Evolutionary conservation across 352 stramenopile species (phyloP), one percentile per base, ranked within the genome.

Genomic region (Globisporangium heterothallicum): DNA sequence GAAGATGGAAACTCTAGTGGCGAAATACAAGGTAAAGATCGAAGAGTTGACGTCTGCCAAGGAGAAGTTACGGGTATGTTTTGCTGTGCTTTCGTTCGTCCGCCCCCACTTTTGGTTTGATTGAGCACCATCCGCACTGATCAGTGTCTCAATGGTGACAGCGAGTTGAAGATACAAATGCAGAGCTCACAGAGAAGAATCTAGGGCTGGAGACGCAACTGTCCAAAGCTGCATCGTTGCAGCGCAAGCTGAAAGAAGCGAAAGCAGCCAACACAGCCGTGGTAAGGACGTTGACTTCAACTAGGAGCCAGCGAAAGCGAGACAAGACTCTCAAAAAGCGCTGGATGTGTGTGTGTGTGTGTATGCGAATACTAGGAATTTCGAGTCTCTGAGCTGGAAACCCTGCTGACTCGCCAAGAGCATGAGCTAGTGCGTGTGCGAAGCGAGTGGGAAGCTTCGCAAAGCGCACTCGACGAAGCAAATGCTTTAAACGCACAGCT

Each of bases 11-110:
- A 25, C 55, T 0, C 69, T 61, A 0, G 19, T 88, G 10, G 58
- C 61, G 4, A 92, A 85, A 53, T 92, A 89, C 61, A 84, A 86
- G 52, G 59, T 53, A 1, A 88, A 88, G 35, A 69, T 92, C 21
- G 81, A 92, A 30, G 68, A 82, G 10, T 46, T 92, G 6, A 53
- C 63, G 12, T 64, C 58, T 9, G 61, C 70, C 2, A 85, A 85
- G 30, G 74, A 86, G 21, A 74, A 59, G 29, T 49, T 89, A 27
- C 70, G 63, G 59, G 80, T 86, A 53, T 12, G 52, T 45, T 16
- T 27, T 21, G 24, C 2, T 51, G 42, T 7, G 21, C 30, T 19
- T n/a, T 7, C 27, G 18, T 21, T 21, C 29, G 29, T 34, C 10
- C 29, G n/a, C n/a, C n/a, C n/a, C n/a, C n/a, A n/a, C n/a, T n/a